Evolutionary conservation across 768 basidiomycete species (phyloP).

Genomic region (Serendipita sp.): DNA sequence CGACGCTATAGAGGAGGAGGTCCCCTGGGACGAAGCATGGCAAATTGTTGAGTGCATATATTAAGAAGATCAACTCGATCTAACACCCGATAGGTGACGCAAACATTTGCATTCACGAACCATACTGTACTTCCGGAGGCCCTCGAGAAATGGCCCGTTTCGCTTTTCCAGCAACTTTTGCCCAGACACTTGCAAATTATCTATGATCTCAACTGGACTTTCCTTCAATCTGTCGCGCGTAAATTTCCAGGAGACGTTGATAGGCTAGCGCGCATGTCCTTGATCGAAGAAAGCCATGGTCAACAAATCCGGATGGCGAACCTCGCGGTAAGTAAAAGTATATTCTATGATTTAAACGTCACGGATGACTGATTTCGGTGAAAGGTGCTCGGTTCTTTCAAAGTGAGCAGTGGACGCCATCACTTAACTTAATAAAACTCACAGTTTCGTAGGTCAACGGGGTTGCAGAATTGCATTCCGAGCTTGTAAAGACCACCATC

Average conservation of each 20-base stretch:
- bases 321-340: slow-evolving; percentile 44
- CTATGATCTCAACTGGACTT: slow-evolving; percentile 43
- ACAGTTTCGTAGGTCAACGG: slow-evolving; percentile 58
- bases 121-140: slow-evolving; percentile 66
- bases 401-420: slow-evolving; percentile 21
- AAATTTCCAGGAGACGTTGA: slow-evolving; percentile 81
- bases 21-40: slow-evolving; percentile 78
- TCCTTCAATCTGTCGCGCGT: slow-evolving; percentile 59
- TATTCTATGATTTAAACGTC: slow-evolving; percentile 9
- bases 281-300: slow-evolving; percentile 85
- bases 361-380: slow-evolving; percentile 4
- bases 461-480: slow-evolving; percentile 90
- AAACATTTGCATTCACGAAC: slow-evolving; percentile 92
- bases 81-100: slow-evolving; percentile 30
- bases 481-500: slow-evolving; percentile 70
- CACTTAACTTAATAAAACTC: slow-evolving; percentile 29
- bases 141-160: slow-evolving; percentile 74
- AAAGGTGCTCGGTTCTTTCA: slow-evolving; percentile 8
- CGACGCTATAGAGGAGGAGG: slow-evolving; percentile 76
- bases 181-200: slow-evolving; percentile 88
- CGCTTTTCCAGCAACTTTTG: slow-evolving; percentile 67
- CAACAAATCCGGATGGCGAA: slow-evolving; percentile 84
- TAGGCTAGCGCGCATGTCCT: slow-evolving; percentile 65
- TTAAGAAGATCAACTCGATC: too few relatives aligned
- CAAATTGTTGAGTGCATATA: slow-evolving; percentile 26